Base-by-base conservation (phyloP, 768 basidiomycete species). In the Boletus eberwhitei region DNA sequence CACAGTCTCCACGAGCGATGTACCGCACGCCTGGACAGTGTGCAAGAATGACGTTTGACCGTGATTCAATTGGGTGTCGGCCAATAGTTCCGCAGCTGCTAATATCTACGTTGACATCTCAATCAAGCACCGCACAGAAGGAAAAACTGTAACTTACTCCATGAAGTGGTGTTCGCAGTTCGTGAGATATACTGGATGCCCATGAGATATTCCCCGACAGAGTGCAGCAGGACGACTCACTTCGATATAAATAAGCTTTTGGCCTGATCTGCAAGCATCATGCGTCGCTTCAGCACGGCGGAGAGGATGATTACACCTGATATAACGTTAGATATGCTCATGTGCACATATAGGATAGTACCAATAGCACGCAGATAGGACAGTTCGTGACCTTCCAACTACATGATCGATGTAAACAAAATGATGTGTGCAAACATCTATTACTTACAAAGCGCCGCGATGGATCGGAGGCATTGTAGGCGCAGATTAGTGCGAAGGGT, bases 231-330 rank as follows among this genome's bases (percentile, higher is more conserved):
- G 8, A 31, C 8, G 13, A 63, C 83, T 41, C 50, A 90, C 90
- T 95, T 94, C 13, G 91, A 93, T 55, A 95, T 95, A 72, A 95
- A 95, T 41, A 92, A 69, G 59, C 88, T 86, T 73, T 96, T 97
- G 1, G 94, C 89, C 66, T 96, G 95, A 68, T 98, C 95, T 17
- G 95, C 95, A 4, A 96, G 78, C 36, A 92, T 87, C 91, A 97
- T 95, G 24, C 93, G 77, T 52, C 92, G 82, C 70, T 97, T 95
- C 44, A 97, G 78, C 7, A 95, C 92, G 12, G 93, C 93, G 34
- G 91, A 93, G 35, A 97, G 77, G 48, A 97, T 95, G 58, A 97
- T 94, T 34, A 97, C 93, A 48, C 91, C 89, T 79, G 48, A 35
- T 41, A 44, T 16, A 21, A 36, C 17, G 51, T 49, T 49, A 55